Base-by-base conservation (phyloP, 2,329 filamentous ascomycete species). In the Kalaharituber pfeilii region DNA sequence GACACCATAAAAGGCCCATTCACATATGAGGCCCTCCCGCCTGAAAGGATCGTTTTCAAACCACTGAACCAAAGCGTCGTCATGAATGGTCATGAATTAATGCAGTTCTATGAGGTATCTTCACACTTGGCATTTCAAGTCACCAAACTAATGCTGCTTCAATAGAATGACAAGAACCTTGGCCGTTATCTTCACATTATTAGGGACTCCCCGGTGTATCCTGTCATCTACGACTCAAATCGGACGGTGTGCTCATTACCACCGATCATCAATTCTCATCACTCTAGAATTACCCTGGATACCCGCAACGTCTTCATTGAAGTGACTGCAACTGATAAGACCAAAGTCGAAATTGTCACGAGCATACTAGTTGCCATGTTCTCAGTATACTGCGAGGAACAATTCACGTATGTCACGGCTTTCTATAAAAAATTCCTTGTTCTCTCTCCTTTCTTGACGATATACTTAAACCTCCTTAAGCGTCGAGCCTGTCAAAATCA, bases 321-420 rank as follows among this genome's bases (percentile, higher is more conserved):
- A 70, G 87, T 94, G 65, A 98, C 91, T 6, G 93, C 88, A 39
- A 89, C 87, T 39, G 91, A 98, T 68, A 81, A 84, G 67, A 98
- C 93, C 26, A 98, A 98, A 73, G 77, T 96, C 45, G 88, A 95
- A 63, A 86, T 98, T 60, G 89, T 95, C 57, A 86, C 84, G 71
- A 87, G 94, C 68, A 94, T 95, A 66, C 82, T 98, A 68, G 85
- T 94, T 42, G 80, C 89, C 65, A 98, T 98, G 89, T 98, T 98
- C 75, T 93, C 85, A 47, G 77, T 81, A 66, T 94, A 96, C 71
- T 88, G 85, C 65, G 76, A 78, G 20, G 86, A 95, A 66, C 79
- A 80, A 25, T 95, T 91, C 77, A 91, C 87, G 68, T 73, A 66
- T n/a, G n/a, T n/a, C n/a, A n/a, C n/a, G n/a, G n/a, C n/a, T n/a